Percentiles rank a stretch among this genome's conserved stretches.
phyloP scores from a whole-genome alignment of 1,284 basidiomycete species.

The Cryptococcus wingfieldii region DNA sequence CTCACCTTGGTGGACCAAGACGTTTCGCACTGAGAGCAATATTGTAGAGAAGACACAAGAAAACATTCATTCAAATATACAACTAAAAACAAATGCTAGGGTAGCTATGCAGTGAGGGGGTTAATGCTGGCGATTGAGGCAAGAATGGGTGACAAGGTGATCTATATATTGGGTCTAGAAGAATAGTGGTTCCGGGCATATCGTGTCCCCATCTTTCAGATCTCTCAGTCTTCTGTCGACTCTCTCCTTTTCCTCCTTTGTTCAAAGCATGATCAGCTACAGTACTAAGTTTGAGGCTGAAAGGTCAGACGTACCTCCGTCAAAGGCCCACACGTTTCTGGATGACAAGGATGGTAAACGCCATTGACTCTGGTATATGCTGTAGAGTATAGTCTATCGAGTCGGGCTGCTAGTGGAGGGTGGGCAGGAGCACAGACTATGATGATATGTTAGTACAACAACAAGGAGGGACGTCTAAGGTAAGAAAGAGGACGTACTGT shows the following conservation, averaged over 20 bases:
- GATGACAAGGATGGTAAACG: conserved; percentile 43
- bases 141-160: too few species aligned
- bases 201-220: conserved; percentile 32
- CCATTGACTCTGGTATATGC: conserved; percentile 42
- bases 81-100: too few species aligned
- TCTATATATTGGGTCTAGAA: conserved; percentile 17
- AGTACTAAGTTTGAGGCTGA: background rate
- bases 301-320: conserved; percentile 31
- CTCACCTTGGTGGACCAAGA: too few species aligned
- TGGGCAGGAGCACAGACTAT: conserved; percentile 42
- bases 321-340: conserved; percentile 38
- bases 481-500: conserved; percentile 25
- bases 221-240: conserved; percentile 34
- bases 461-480: background rate
- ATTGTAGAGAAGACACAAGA: too few species aligned
- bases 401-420: conserved; percentile 33
- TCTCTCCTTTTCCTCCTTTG: conserved; percentile 35
- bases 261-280: background rate
- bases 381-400: conserved; percentile 45
- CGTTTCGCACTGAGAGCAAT: too few species aligned
- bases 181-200: conserved; percentile 39
- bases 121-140: too few species aligned
- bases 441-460: background rate
- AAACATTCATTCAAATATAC: too few species aligned
- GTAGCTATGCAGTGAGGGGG: too few species aligned